These are phyloP conservation scores for Saturnispora ahearnii DNA, from an alignment of 805 yeast genomes.

Conservation along the genomic window DNA sequence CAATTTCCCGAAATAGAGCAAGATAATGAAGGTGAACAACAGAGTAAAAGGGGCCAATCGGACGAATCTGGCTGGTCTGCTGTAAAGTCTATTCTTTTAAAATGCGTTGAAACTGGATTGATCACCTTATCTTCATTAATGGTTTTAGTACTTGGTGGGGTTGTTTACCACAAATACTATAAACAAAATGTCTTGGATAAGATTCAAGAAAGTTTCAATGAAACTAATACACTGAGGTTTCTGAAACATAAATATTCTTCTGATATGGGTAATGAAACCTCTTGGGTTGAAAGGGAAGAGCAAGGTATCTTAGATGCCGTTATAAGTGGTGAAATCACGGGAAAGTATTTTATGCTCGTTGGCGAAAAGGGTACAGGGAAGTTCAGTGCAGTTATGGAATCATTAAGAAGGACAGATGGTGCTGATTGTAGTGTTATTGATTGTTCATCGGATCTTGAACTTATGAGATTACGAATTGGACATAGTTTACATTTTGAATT, in stretches of 20 bases:
- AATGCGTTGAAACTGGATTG: slow-evolving; percentile 58
- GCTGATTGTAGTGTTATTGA: slow-evolving; percentile 61
- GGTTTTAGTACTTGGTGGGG: slow-evolving; percentile 63
- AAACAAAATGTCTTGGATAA: slow-evolving; percentile 49
- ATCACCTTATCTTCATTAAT: slow-evolving; percentile 62
- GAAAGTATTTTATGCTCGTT: slow-evolving; percentile 61
- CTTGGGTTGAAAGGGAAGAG: slow-evolving; percentile 67
- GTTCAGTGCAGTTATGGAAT: slow-evolving; percentile 63
- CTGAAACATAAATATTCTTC: slow-evolving; percentile 47
- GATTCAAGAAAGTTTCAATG: slow-evolving; percentile 57
- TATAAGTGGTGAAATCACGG: slow-evolving; percentile 51
- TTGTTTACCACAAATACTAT: slow-evolving; percentile 59
- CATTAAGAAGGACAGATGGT: slow-evolving; percentile 57
- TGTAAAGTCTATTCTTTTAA: slow-evolving; percentile 17
- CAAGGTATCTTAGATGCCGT: slow-evolving; percentile 57
- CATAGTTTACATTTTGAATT: slow-evolving; percentile 64
- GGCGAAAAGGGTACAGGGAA: slow-evolving; percentile 89
- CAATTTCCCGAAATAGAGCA: neutral
- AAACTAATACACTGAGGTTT: slow-evolving; percentile 51
- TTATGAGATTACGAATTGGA: slow-evolving; percentile 68
- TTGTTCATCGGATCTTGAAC: slow-evolving; percentile 81
- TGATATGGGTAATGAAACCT: slow-evolving; percentile 28
- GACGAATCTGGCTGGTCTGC: neutral
- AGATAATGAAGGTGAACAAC: neutral
- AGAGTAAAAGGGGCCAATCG: neutral